These are phyloP conservation scores for Xylaria sp. DNA, from an alignment of 2,329 filamentous ascomycete species.

Conservation along the genomic window DNA sequence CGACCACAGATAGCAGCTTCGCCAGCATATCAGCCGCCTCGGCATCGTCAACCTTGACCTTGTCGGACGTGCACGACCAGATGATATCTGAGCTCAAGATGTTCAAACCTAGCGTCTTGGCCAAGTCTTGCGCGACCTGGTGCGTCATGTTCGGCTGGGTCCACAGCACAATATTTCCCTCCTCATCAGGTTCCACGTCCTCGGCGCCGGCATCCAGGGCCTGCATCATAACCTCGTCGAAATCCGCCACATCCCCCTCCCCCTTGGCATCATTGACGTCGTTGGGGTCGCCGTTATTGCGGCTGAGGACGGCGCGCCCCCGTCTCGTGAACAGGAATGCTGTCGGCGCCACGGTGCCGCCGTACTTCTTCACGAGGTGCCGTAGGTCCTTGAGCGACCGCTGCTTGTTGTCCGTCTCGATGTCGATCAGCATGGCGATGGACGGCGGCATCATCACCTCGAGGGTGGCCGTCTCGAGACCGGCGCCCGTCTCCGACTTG, in stretches of 20 bases:
- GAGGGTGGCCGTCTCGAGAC: conserved; percentile 80
- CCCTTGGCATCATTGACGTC: conserved; percentile 45
- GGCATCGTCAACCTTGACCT: conserved; percentile 68
- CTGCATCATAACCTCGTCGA: conserved; percentile 79
- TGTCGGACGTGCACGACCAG: conserved; percentile 84
- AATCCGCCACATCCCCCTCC: conserved; percentile 49
- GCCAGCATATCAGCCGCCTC: conserved; percentile 66
- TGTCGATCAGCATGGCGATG: conserved; percentile 83
- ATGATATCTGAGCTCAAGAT: conserved; percentile 82
- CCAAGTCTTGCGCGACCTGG: conserved; percentile 71
- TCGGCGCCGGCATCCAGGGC: conserved; percentile 87
- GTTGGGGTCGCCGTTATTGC: conserved; percentile 38
- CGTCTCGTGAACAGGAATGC: conserved; percentile 86
- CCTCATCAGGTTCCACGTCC: conserved; percentile 73
- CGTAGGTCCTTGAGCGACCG: conserved; percentile 80
- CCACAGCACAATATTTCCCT: conserved; percentile 77
- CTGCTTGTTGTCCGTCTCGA: conserved; percentile 83
- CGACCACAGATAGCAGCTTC: conserved; percentile 67
- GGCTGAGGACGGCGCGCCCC: conserved; percentile 77
- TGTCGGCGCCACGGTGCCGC: conserved; percentile 77
- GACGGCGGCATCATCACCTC: conserved; percentile 84
- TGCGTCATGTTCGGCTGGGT: conserved; percentile 74
- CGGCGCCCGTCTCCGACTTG: conserved; percentile 75
- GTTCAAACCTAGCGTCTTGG: conserved; percentile 70
- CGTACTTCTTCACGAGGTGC: conserved; percentile 73